Percentiles rank a stretch among this genome's conserved stretches.
Conservation (phyloP, 2,329 filamentous ascomycete genomes). For the Chrysoporthe cubensis region DNA sequence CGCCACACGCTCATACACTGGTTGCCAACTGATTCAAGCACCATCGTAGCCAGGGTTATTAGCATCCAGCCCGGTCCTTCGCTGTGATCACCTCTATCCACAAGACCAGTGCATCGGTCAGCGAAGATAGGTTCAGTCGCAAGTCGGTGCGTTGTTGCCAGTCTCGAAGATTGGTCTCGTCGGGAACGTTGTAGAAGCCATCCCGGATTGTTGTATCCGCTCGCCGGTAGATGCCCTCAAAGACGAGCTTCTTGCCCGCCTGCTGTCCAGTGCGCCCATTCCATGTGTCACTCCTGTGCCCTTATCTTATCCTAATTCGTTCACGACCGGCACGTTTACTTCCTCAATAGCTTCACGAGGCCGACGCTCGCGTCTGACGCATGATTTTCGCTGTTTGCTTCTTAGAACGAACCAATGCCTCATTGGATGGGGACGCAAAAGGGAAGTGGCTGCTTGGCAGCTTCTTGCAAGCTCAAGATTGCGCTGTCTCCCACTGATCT, state of each 20-base stretch:
- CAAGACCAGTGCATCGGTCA: conserved; percentile 29
- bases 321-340: conserved; percentile 26
- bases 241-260: conserved; percentile 34
- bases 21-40: not conserved
- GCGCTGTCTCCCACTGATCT: not conserved
- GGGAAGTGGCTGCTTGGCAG: not conserved
- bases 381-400: conserved; percentile 28
- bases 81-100: conserved; percentile 23
- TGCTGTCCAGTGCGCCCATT: conserved; percentile 33
- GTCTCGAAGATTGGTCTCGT: conserved; percentile 30
- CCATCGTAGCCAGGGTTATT: not conserved
- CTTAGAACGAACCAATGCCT: not conserved
- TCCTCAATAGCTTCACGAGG: conserved; percentile 32
- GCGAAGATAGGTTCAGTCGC: conserved; percentile 34
- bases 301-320: conserved; percentile 35
- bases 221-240: conserved; percentile 34
- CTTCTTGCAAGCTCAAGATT: not conserved
- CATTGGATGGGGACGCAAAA: not conserved
- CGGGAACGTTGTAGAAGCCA: conserved; percentile 33
- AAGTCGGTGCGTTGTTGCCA: conserved; percentile 29
- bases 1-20: not conserved
- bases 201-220: conserved; percentile 31
- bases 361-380: conserved; percentile 22
- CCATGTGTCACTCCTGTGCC: conserved; percentile 37
- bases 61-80: not conserved